A percentile compares a stretch with the other conserved stretches of the same genome.
phyloP scores from a whole-genome alignment of 306 rosid genomes.

The Cucumis cinereus region DNA sequence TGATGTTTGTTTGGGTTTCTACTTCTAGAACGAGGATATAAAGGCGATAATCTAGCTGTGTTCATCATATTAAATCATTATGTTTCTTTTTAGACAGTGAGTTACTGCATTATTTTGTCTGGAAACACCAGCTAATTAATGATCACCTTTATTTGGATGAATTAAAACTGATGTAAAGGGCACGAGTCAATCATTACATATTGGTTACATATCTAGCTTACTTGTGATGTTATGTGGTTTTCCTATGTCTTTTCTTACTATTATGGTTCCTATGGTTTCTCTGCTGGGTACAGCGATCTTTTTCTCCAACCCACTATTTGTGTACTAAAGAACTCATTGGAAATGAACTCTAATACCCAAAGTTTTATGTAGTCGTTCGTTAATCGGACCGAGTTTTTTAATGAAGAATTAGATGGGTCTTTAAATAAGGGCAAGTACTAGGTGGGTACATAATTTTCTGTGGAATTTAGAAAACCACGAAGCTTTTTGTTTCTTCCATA shows the following conservation, averaged over 20 bases:
- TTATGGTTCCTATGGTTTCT: neutral
- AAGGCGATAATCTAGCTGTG: conserved; percentile 8
- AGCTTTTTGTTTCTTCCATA: neutral
- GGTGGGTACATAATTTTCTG: neutral
- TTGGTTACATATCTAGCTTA: conserved; percentile 3
- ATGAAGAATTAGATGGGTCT: too few relatives aligned
- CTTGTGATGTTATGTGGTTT: neutral
- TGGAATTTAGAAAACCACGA: neutral
- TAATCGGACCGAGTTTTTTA: too few relatives aligned
- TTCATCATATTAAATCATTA: neutral
- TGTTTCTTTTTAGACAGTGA: conserved; percentile 3
- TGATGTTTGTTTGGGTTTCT: neutral
- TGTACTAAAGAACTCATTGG: neutral
- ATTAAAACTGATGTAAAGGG: neutral
- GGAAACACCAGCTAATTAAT: conserved; percentile 6
- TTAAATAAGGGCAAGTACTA: neutral
- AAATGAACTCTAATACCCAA: neutral
- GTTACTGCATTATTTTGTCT: conserved; percentile 8
- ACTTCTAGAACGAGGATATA: neutral
- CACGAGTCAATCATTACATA: neutral
- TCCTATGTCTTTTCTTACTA: neutral
- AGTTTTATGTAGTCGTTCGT: neutral
- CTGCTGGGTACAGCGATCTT: neutral
- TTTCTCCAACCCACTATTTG: neutral
- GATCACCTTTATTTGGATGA: conserved; percentile 9